Percentiles rank a stretch among this genome's conserved stretches.
Evolutionary conservation across 768 basidiomycete species (phyloP).

Genomic region (Baorangia bicolor): DNA sequence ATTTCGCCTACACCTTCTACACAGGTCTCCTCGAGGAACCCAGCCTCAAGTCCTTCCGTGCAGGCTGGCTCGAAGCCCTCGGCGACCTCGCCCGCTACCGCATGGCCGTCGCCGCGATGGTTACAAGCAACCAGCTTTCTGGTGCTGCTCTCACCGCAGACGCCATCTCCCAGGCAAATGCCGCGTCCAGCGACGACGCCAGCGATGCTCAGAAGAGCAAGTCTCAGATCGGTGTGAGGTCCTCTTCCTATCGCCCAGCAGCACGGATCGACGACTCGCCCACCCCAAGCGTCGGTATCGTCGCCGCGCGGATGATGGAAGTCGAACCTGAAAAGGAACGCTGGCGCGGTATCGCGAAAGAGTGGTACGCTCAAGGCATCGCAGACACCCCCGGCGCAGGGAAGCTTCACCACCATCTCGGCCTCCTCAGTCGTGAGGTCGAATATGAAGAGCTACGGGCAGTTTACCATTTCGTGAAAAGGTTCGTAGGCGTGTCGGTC

Average conservation of each 20-base stretch:
- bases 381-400: constrained; percentile 92
- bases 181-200: constrained; percentile 27
- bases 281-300: constrained; percentile 79
- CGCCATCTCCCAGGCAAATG: constrained; percentile 50
- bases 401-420: constrained; percentile 91
- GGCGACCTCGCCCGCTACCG: constrained; percentile 94
- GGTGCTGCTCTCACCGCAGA: constrained; percentile 51
- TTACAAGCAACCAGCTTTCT: constrained; percentile 48
- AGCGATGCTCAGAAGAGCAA: constrained; percentile 37
- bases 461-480: constrained; percentile 93
- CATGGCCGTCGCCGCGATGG: constrained; percentile 92
- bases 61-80: constrained; percentile 93
- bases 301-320: constrained; percentile 77
- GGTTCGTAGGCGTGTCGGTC: constrained; percentile 47
- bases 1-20: constrained; percentile 94
- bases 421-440: constrained; percentile 80
- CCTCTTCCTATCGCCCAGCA: constrained; percentile 47
- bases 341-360: constrained; percentile 85
- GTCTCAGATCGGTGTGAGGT: constrained; percentile 23
- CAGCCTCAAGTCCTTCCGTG: constrained; percentile 63
- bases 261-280: constrained; percentile 64
- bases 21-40: constrained; percentile 85
- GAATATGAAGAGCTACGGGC: constrained; percentile 80
- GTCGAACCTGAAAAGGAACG: constrained; percentile 90
- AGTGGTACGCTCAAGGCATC: constrained; percentile 91